These are phyloP conservation scores for Tetrapisispora iriomotensis DNA, from an alignment of 805 yeast genomes.

Conservation along the genomic window DNA sequence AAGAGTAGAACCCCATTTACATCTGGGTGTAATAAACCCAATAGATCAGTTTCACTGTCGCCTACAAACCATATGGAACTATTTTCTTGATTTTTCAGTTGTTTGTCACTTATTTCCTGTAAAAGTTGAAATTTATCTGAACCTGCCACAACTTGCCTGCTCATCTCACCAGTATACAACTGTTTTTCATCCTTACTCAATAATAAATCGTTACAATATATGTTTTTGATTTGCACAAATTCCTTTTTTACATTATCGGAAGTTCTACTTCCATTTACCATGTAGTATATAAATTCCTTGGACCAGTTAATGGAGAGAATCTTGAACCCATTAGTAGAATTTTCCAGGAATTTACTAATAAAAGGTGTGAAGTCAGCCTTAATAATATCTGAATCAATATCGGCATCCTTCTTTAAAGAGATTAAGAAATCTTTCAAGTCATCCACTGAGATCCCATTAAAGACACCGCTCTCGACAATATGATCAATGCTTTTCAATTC, in stretches of 20 bases:
- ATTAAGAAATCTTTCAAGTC: conserved; percentile 9
- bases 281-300: conserved; percentile 17
- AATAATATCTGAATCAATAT: conserved; percentile 4
- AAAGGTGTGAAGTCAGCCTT: conserved; percentile 13
- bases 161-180: conserved; percentile 18
- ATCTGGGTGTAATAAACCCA: conserved; percentile 19
- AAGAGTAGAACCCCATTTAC: conserved; percentile 18
- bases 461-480: conserved; percentile 11
- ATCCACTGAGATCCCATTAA: conserved; percentile 11
- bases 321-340: too few species aligned
- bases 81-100: background rate
- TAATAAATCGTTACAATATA: conserved; percentile 20
- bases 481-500: conserved; percentile 22
- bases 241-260: background rate
- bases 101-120: background rate
- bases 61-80: conserved; percentile 23
- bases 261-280: conserved; percentile 9
- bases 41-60: conserved; percentile 27
- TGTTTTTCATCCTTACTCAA: background rate
- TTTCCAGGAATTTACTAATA: conserved; percentile 2
- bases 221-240: conserved; percentile 5
- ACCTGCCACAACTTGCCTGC: conserved; percentile 19
- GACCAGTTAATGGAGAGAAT: conserved; percentile 28
- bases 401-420: background rate
- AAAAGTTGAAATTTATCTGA: conserved; percentile 18